Base-by-base conservation (phyloP, 2,329 filamentous ascomycete genomes). In the Chaetothyriales sp. region DNA sequence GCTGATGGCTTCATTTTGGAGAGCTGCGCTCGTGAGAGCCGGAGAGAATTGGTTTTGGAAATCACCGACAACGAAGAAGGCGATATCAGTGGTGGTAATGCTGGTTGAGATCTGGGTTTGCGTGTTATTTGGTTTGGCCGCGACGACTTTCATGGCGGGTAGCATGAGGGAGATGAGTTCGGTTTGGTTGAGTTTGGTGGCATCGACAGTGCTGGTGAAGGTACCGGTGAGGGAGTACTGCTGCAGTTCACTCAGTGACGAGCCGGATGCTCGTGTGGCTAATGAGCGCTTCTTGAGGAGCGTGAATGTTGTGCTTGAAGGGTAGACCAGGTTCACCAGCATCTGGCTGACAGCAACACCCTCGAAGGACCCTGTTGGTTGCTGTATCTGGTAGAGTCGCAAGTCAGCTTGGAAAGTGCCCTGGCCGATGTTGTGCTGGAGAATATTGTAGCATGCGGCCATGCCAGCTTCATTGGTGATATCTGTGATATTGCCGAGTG, bases 371-470 rank as follows among this genome's bases (percentile, higher is more conserved):
- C 68, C 66, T 9, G 66, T 73, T 0, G 85, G 74, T 0, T 75
- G 67, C 5, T 80, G 81, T 46, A 89, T 69, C 65, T 83, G 81
- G 69, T 81, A 92, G 54, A 92, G 71, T 50, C 86, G 76, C 48
- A 92, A 67, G 64, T 92, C 86, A 28, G 86, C 85, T 66, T 85
- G 78, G 64, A 92, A 92, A 15, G 80, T 71, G 28, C 86, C 86
- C 0, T 77, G 81, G 33, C 59, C 62, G 60, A 77, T 79, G 68
- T 90, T 77, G 52, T 88, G 75, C 43, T 78, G 79, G 0, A 83
- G 81, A 20, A 94, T 68, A 65, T 92, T 94, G 71, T 90, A 92
- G 75, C 87, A 94, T 47, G 86, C 78, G 53, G 83, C 83, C 47
- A 87, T 78, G 48, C 87, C 87, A 8, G 85, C 83, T 4, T 85